Evolutionary conservation across 169 alveolate species (phyloP).

Genomic region (Eimeria acervulina): DNA sequence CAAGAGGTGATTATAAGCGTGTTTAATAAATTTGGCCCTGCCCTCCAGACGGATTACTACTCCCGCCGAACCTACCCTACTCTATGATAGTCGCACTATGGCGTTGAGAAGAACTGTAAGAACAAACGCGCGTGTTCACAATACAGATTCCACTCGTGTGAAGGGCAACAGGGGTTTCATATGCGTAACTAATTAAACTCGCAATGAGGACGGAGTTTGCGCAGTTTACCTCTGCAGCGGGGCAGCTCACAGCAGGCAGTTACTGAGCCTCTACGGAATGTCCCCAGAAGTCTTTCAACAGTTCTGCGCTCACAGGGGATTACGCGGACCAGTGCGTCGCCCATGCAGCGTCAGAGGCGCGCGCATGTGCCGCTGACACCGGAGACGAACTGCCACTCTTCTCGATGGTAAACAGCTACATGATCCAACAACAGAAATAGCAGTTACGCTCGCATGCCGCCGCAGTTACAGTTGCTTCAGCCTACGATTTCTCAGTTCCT

Average conservation of each 20-base stretch:
- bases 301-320: not conserved
- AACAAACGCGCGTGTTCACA: not conserved
- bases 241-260: not conserved
- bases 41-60: too few species aligned
- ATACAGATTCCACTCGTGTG: not conserved
- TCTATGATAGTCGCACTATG: too few species aligned
- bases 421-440: not conserved
- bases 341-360: not conserved
- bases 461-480: not conserved
- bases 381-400: not conserved
- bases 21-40: too few species aligned
- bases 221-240: not conserved
- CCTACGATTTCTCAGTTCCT: not conserved
- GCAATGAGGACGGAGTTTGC: not conserved
- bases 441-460: not conserved
- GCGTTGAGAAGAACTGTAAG: too few species aligned
- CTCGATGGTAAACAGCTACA: not conserved
- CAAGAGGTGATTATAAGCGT: too few species aligned
- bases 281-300: not conserved
- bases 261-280: not conserved
- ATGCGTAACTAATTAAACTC: not conserved
- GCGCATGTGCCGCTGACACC: not conserved
- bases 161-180: not conserved
- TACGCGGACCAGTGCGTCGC: not conserved
- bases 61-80: too few species aligned